Conservation (phyloP, 495 filamentous ascomycete species). For the Tirmania nivea region DNA sequence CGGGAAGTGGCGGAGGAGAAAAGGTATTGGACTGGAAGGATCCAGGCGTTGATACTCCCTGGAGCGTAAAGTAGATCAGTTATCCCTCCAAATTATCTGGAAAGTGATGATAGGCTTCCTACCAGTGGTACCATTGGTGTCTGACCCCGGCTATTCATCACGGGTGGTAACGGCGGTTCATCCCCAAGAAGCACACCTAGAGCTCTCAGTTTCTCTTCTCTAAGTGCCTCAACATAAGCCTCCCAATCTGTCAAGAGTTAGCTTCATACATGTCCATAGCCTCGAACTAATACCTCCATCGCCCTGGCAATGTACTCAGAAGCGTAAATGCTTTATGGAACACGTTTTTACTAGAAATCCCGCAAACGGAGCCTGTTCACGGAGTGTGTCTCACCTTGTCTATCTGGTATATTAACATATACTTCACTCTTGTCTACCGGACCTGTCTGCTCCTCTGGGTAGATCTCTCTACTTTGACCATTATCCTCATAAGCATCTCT, state of each 20-base stretch:
- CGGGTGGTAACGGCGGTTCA: conserved; percentile 28
- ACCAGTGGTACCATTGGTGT: conserved; percentile 14
- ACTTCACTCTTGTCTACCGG: conserved; percentile 26
- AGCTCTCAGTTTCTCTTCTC: conserved; percentile 76
- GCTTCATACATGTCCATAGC: too few relatives aligned
- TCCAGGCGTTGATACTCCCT: background rate
- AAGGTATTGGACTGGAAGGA: conserved; percentile 9
- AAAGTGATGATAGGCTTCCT: background rate
- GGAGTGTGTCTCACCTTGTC: conserved; percentile 20
- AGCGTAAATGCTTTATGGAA: conserved; percentile 4
- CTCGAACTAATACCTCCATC: too few relatives aligned
- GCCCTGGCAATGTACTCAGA: too few relatives aligned
- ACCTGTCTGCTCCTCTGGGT: conserved; percentile 43
- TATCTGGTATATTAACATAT: conserved; percentile 55
- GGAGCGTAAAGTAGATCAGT: background rate
- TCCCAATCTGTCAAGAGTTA: conserved; percentile 42
- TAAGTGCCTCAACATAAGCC: conserved; percentile 53
- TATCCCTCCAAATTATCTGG: too few relatives aligned
- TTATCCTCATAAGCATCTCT: conserved; percentile 7
- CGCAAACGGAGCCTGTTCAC: background rate
- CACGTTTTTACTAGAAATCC: conserved; percentile 1
- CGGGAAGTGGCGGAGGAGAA: conserved; percentile 13
- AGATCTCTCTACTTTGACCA: conserved; percentile 47
- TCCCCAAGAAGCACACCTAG: conserved; percentile 64
- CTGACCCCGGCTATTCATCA: conserved; percentile 9